Evolutionary conservation across 345 rosid genomes (phyloP), one percentile per base, ranked within the genome.

Genomic region (Moricandia moricandioides): DNA sequence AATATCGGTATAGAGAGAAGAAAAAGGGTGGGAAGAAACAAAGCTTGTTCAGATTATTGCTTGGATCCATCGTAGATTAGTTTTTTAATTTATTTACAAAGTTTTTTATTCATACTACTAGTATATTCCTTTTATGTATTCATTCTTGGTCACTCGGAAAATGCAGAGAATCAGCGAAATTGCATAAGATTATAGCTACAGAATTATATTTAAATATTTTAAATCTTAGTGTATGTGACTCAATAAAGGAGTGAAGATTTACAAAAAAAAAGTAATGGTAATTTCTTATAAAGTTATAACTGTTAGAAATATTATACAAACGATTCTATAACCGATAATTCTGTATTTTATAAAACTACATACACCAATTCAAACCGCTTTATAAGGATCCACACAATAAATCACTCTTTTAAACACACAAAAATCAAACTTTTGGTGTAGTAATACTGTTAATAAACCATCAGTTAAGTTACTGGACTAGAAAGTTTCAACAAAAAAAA

Each of bases 51-150:
- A 78, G 77, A 72, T 49, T 78, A 39, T 61, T 78, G 65, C 76
- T 77, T 11, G 77, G 81, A 77, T 77, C 81, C 68, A 77, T 77
- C 6, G 56, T 71, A 35, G 81, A 77, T 65, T 77, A 77, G 62
- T 77, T 75, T 6, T 29, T 47, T 5, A n/a, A 47, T 47, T 47
- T 47, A 6, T 47, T 47, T 47, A n/a, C 52, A 45, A 43, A 43
- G 52, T 47, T 47, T 47, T 43, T 47, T n/a, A 47, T n/a, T 47
- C 18, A 6, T 47, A 47, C 52, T 47, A 47, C 18, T 14, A 47
- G 52, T 47, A 47, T 47, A 47, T n/a, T 47, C 18, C 18, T 47
- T 47, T 47, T 47, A 16, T n/a, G 52, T 47, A 47, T 47, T n/a
- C 52, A 47, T 47, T 47, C 52, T 47, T 47, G 52, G 52, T 47